A percentile compares a stretch with the other conserved stretches of the same genome.
Evolutionary conservation across 1,284 basidiomycete genomes (phyloP).

Genomic region (Ceratobasidium sp.): DNA sequence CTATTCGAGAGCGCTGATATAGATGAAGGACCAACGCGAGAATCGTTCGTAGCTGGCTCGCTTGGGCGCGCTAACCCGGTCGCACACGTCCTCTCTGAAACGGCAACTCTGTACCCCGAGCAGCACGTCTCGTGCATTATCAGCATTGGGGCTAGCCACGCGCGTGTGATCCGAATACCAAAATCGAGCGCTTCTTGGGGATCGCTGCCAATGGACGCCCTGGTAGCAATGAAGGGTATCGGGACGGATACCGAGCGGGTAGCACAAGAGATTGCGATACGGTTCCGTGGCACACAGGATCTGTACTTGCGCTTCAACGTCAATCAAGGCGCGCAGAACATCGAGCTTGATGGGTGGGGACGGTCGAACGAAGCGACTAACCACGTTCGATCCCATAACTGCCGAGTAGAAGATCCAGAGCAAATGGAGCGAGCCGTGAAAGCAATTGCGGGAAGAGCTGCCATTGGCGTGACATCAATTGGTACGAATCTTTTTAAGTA

Average conservation of each 20-base stretch:
- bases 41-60: constrained; percentile 3
- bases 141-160: constrained; percentile 17
- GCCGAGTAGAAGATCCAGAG: not conserved
- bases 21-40: not conserved
- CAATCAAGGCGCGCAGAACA: not conserved
- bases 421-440: not conserved
- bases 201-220: not conserved
- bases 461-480: not conserved
- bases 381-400: not conserved
- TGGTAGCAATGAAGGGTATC: constrained; percentile 1
- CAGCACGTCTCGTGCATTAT: constrained; percentile 2
- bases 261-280: constrained; percentile 12
- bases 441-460: not conserved
- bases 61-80: constrained; percentile 20
- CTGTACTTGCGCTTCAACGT: not conserved
- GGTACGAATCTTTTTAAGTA: not conserved
- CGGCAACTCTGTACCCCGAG: not conserved
- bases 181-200: not conserved
- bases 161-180: not conserved
- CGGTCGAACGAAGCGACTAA: too few relatives aligned
- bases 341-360: not conserved
- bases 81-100: constrained; percentile 10
- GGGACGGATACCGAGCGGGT: constrained; percentile 20
- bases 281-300: not conserved
- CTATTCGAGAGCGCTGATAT: constrained; percentile 14